Evolutionary conservation across 78 protist genomes (phyloP), one percentile per base, ranked within the genome.

Genomic region (Dictyostelium purpureum): DNA sequence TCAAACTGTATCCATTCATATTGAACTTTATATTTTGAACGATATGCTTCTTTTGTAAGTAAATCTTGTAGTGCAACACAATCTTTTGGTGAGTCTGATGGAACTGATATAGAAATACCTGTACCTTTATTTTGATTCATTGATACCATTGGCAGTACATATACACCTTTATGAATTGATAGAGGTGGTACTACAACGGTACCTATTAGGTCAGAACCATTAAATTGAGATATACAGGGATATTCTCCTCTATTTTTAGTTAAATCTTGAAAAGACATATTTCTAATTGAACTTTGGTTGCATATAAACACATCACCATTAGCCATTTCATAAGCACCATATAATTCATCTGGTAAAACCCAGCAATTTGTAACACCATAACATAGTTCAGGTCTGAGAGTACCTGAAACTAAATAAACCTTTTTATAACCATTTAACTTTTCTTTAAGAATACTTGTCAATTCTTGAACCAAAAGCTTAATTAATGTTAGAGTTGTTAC

Each of bases 351-450:
- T 31, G 99, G 99, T 5, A 94, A 81, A 47, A 98, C 79, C 99
- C 99, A 99, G 94, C 99, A 98, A 92, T 99, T 99, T 87, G 99
- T 99, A 87, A 98, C 99, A 16, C 99, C 99, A 93, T 95, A 98
- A 99, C 99, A 99, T 42, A 99, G 99, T 97, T 99, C 99, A 19
- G 99, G 99, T 18, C 99, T 94, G 26, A 99, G 97, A 4, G 99
- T 99, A 52, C 99, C 99, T 19, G 99, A 98, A 3, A 95, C 99
- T 10, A 99, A 75, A 83, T 69, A 98, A 49, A 99, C 96, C 28
- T 79, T 81, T 75, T 35, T 88, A 14, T 76, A 81, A 4, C 26
- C 24, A 26, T 54, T 70, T 18, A 26, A 33, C 42, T 93, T 81
- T 6, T 3, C 37, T 61, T 51, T 12, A 42, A 98, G 65, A 40